Evolutionary conservation across 768 basidiomycete genomes (phyloP).

Genomic region (Terana coerulea): DNA sequence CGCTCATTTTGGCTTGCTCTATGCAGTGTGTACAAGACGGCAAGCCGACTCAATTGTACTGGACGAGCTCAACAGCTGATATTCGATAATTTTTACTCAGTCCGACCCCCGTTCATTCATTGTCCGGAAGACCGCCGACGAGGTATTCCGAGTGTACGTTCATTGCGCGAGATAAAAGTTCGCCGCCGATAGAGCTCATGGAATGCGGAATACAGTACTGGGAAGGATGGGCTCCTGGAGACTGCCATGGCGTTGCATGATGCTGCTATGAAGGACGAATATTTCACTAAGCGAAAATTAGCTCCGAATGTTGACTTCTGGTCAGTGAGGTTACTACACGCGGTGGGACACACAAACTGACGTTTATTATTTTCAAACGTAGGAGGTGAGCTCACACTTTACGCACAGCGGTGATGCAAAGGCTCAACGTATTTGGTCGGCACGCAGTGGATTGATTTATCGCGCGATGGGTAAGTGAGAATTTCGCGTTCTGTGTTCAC

Average conservation of each 20-base stretch:
- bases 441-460: slow-evolving; percentile 78
- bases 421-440: no score
- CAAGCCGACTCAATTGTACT: slow-evolving; percentile 26
- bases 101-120: slow-evolving; percentile 91
- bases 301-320: slow-evolving; percentile 94
- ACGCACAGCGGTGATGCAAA: no score
- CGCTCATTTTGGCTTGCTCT: neutral
- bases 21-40: slow-evolving; percentile 70
- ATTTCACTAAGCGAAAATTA: slow-evolving; percentile 76
- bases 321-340: no score
- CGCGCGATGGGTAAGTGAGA: slow-evolving; percentile 82
- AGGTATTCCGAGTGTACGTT: slow-evolving; percentile 85
- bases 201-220: slow-evolving; percentile 57
- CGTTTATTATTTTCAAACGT: neutral
- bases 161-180: neutral
- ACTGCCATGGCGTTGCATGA: slow-evolving; percentile 58
- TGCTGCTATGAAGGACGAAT: slow-evolving; percentile 86
- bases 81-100: slow-evolving; percentile 29
- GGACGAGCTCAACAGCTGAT: neutral
- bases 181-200: neutral
- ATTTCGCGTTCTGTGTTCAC: neutral
- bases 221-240: slow-evolving; percentile 78
- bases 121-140: slow-evolving; percentile 85
- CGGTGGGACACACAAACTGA: no score
- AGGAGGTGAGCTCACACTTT: slow-evolving; percentile 52